Conservation (phyloP, 2,329 filamentous ascomycete genomes). For the Amauroascus verrucosus region DNA sequence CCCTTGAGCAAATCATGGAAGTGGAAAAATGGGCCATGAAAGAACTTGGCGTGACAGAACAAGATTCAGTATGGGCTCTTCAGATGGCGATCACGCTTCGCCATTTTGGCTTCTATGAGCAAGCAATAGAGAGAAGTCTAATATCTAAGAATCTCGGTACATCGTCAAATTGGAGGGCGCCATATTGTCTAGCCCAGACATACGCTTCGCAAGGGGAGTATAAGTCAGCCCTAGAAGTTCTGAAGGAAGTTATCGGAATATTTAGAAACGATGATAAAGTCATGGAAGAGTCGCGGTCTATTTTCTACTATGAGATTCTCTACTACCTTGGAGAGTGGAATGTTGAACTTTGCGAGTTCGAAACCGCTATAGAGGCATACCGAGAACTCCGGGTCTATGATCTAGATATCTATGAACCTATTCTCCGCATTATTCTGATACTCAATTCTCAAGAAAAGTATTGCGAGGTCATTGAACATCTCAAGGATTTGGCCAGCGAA, state of each 20-base stretch:
- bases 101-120: constrained; percentile 11
- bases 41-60: constrained; percentile 9
- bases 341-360: constrained; percentile 7
- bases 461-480: constrained; percentile 15
- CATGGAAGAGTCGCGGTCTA: constrained; percentile 7
- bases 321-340: constrained; percentile 9
- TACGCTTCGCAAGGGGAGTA: constrained; percentile 13
- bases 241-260: constrained; percentile 10
- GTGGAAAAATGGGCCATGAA: constrained; percentile 15
- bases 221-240: constrained; percentile 8
- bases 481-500: constrained; percentile 16
- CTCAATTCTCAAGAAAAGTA: constrained; percentile 13
- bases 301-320: constrained; percentile 14
- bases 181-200: constrained; percentile 17
- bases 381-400: constrained; percentile 14
- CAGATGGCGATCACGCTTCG: constrained; percentile 20
- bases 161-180: constrained; percentile 19
- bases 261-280: constrained; percentile 13
- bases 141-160: constrained; percentile 15
- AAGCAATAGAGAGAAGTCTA: constrained; percentile 19
- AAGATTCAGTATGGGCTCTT: constrained; percentile 12
- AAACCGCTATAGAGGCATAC: constrained; percentile 11
- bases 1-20: constrained; percentile 13
- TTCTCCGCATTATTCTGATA: constrained; percentile 10
- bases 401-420: constrained; percentile 13